Percentiles rank a stretch among this genome's conserved stretches.
Evolutionary conservation across 2,329 filamentous ascomycete species (phyloP).

Genomic region (Ceratocystiopsis sp.): DNA sequence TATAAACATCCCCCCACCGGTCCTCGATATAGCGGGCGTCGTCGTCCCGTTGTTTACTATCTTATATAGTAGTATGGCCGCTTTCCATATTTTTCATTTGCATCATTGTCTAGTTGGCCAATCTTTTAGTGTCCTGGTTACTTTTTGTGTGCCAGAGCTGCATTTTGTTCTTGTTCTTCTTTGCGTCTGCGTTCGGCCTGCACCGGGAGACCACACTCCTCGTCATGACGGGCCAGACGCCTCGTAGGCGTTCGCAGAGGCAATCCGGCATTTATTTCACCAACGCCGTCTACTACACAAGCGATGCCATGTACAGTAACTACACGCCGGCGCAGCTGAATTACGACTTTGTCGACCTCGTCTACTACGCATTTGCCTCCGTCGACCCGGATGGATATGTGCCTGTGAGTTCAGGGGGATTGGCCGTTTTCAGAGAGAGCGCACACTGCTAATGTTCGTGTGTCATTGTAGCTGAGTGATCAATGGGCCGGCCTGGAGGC

Average conservation of each 20-base stretch:
- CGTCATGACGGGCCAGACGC: constrained; percentile 19
- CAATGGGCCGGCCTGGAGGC: constrained; percentile 60
- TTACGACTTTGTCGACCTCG: constrained; percentile 60
- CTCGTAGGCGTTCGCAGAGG: constrained; percentile 28
- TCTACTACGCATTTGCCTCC: constrained; percentile 71
- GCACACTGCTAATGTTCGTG: neutral
- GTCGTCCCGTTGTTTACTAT: too few species aligned
- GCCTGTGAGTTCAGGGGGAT: constrained; percentile 39
- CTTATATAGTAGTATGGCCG: too few species aligned
- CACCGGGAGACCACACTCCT: neutral
- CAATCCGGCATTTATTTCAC: constrained; percentile 36
- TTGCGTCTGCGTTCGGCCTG: neutral
- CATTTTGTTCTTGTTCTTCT: too few species aligned
- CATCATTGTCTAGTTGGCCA: too few species aligned
- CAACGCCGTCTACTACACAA: constrained; percentile 78
- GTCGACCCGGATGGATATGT: constrained; percentile 56
- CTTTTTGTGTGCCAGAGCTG: too few species aligned
- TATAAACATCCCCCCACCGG: too few species aligned
- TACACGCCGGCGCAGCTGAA: constrained; percentile 59
- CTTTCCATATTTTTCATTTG: too few species aligned
- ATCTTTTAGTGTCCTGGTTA: too few species aligned
- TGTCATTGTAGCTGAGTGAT: constrained; percentile 46
- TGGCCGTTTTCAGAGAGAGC: neutral
- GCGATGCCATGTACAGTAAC: constrained; percentile 54
- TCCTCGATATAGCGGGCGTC: neutral